Evolutionary conservation across 768 basidiomycete species (phyloP).

Genomic region (Suillus subalutaceus): DNA sequence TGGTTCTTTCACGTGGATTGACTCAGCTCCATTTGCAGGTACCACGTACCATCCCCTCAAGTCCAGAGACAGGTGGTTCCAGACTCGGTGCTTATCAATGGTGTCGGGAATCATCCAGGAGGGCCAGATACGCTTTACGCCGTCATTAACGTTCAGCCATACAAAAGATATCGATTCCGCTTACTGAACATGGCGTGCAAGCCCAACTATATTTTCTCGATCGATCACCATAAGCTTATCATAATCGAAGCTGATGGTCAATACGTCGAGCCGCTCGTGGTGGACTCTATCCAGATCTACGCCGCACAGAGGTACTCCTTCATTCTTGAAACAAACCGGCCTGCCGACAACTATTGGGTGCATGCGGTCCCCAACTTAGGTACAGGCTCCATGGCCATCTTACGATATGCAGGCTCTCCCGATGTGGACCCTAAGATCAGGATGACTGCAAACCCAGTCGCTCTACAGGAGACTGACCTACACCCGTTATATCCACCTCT

Average conservation of each 20-base stretch:
- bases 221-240: constrained; percentile 47
- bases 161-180: constrained; percentile 42
- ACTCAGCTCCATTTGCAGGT: background rate
- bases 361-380: constrained; percentile 38
- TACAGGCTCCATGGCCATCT: constrained; percentile 43
- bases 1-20: background rate
- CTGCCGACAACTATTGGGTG: constrained; percentile 47
- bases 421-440: constrained; percentile 35
- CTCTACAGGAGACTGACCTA: background rate
- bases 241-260: constrained; percentile 52
- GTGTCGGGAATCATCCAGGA: constrained; percentile 36
- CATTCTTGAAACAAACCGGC: constrained; percentile 39
- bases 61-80: background rate
- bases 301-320: constrained; percentile 57
- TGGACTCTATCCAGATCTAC: constrained; percentile 48
- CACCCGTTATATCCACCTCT: background rate
- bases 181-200: constrained; percentile 48
- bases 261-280: constrained; percentile 37
- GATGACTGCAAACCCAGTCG: background rate
- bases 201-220: constrained; percentile 44
- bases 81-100: constrained; percentile 36
- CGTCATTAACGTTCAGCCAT: constrained; percentile 36
- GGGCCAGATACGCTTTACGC: constrained; percentile 37
- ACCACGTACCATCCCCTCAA: constrained; percentile 1
- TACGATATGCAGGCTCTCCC: constrained; percentile 45